Percentiles rank a stretch among this genome's conserved stretches.
Evolutionary conservation across 176 grass and related monocot species (phyloP).

Genomic region (Avena eriantha): DNA sequence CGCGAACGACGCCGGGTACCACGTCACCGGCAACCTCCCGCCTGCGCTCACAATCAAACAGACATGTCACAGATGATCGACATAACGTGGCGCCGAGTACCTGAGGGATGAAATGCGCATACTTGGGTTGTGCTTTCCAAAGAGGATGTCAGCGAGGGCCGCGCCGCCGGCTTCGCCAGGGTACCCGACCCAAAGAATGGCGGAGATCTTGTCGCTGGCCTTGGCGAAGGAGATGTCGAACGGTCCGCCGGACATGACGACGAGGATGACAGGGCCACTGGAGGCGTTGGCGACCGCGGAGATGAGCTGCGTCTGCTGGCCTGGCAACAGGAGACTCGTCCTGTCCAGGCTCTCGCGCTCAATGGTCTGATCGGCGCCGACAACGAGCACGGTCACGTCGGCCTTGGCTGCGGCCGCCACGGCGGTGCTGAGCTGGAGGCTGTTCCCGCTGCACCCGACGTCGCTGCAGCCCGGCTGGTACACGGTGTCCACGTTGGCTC

Average conservation of each 20-base stretch:
- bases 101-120: neutral
- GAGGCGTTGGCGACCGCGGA: constrained; percentile 72
- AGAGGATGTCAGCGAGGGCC: constrained; percentile 83
- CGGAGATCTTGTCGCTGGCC: constrained; percentile 56
- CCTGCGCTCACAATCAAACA: constrained; percentile 40
- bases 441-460: constrained; percentile 70
- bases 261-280: constrained; percentile 76
- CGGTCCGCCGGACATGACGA: constrained; percentile 91
- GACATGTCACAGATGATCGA: neutral
- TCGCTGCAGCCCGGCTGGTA: constrained; percentile 82
- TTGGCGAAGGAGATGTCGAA: constrained; percentile 77
- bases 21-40: constrained; percentile 91
- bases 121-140: constrained; percentile 83
- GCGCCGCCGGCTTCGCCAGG: constrained; percentile 88
- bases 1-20: constrained; percentile 76
- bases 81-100: neutral
- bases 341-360: constrained; percentile 85
- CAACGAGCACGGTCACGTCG: constrained; percentile 84
- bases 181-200: constrained; percentile 92
- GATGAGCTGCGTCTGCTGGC: constrained; percentile 69
- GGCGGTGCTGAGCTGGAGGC: constrained; percentile 64
- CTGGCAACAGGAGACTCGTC: constrained; percentile 67
- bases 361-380: constrained; percentile 75
- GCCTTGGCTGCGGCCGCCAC: constrained; percentile 66
- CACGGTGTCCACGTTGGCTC: constrained; percentile 58